phyloP scores from a whole-genome alignment of 2,329 filamentous ascomycete species.

The Fusarium luffae region DNA sequence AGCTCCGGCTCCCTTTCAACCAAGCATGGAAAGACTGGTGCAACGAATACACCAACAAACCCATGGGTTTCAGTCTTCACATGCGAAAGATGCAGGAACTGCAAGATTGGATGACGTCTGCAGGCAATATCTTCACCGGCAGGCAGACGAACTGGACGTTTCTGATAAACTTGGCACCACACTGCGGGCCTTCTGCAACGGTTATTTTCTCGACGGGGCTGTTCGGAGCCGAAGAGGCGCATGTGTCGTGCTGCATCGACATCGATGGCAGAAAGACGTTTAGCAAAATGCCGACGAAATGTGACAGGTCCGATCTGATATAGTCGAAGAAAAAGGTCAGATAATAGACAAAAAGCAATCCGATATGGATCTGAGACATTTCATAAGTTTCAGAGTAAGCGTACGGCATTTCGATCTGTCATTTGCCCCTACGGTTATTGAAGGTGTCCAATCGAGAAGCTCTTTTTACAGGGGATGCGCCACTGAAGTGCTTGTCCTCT shows the following conservation, averaged over 20 bases:
- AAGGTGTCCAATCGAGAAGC: background rate
- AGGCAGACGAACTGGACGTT: conserved; percentile 18
- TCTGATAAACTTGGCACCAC: background rate
- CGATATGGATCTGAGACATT: background rate
- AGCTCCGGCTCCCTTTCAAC: background rate
- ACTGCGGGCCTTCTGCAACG: background rate
- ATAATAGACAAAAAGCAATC: background rate
- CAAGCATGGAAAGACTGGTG: conserved; percentile 6
- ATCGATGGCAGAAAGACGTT: background rate
- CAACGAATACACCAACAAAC: background rate
- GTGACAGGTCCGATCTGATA: background rate
- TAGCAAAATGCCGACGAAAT: background rate
- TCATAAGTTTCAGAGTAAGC: background rate
- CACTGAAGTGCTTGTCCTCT: background rate
- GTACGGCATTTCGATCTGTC: background rate
- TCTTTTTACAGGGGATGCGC: background rate
- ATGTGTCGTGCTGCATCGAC: background rate
- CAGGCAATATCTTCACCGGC: background rate
- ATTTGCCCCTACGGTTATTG: background rate
- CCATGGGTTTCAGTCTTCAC: conserved; percentile 16
- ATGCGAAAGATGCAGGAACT: conserved; percentile 8
- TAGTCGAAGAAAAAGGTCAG: background rate
- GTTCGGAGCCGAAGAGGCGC: background rate
- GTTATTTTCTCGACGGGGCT: background rate
- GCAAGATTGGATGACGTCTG: conserved; percentile 11